Percentiles rank a stretch among this genome's conserved stretches.
These are phyloP conservation scores for Fragilariopsis cylindrus DNA, from an alignment of 108 stramenopile genomes.

Conservation along the genomic window DNA sequence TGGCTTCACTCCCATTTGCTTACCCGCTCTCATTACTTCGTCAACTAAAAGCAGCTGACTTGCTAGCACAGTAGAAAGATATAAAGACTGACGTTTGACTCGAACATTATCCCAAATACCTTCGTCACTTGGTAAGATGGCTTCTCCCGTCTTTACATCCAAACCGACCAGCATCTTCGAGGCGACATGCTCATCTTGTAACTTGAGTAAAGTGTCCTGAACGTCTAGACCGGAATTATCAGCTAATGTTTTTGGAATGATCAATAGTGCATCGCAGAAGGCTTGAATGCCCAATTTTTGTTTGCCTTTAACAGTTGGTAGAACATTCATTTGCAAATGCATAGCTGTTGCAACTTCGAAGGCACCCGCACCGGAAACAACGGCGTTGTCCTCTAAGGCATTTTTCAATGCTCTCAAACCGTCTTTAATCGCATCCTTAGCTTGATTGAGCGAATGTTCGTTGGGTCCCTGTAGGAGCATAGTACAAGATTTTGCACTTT, in stretches of 20 bases:
- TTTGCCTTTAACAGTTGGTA: slow-evolving; percentile 80
- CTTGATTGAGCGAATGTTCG: slow-evolving; percentile 95
- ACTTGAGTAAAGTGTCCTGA: slow-evolving; percentile 86
- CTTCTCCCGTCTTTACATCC: slow-evolving; percentile 91
- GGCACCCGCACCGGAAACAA: slow-evolving; percentile 97
- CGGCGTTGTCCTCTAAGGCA: slow-evolving; percentile 90
- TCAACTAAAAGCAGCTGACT: slow-evolving; percentile 97
- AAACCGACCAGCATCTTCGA: slow-evolving; percentile 86
- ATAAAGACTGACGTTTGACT: slow-evolving; percentile 95
- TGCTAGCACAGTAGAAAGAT: slow-evolving; percentile 95
- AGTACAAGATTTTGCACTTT: slow-evolving; percentile 90
- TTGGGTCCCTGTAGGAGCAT: slow-evolving; percentile 97
- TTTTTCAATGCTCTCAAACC: slow-evolving; percentile 97
- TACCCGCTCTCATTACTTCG: slow-evolving; percentile 99
- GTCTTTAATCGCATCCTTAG: slow-evolving; percentile 98
- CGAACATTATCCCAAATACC: slow-evolving; percentile 98
- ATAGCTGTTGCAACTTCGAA: slow-evolving; percentile 93
- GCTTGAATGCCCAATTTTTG: slow-evolving; percentile 96
- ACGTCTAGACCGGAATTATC: slow-evolving; percentile 98
- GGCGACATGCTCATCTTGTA: slow-evolving; percentile 86
- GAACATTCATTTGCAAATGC: slow-evolving; percentile 63
- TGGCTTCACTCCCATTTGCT: slow-evolving; percentile 88
- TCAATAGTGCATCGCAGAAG: slow-evolving; percentile 94
- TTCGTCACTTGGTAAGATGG: slow-evolving; percentile 91
- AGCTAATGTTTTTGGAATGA: slow-evolving; percentile 97